Evolutionary conservation across 163 green algal genomes (phyloP).

Genomic region (Picocystis sp.): DNA sequence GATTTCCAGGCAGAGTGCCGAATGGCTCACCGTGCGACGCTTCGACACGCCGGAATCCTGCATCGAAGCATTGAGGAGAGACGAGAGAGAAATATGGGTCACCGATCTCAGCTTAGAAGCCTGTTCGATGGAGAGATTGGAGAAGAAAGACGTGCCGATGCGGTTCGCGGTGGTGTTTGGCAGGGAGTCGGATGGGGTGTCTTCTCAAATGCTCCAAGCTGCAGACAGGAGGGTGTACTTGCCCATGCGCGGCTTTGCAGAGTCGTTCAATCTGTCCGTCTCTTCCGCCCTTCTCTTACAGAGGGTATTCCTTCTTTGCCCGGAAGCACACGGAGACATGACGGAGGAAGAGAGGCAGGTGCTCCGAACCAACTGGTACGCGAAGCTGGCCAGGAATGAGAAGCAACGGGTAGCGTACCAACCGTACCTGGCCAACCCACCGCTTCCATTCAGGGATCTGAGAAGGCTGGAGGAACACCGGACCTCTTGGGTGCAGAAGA

Average conservation of each 20-base stretch:
- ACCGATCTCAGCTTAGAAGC: slow-evolving; percentile 4
- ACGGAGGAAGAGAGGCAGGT: slow-evolving; percentile 1
- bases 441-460: no score
- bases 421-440: no score
- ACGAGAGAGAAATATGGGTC: slow-evolving; percentile 8
- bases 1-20: background rate
- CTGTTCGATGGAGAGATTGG: background rate
- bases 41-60: slow-evolving; percentile 1
- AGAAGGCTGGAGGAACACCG: no score
- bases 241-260: slow-evolving; percentile 6
- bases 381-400: background rate
- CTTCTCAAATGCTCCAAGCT: no score
- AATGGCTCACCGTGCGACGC: background rate
- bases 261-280: slow-evolving; percentile 8
- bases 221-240: slow-evolving; percentile 7
- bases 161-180: no score
- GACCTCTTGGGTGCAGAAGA: no score
- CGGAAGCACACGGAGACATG: slow-evolving; percentile 3
- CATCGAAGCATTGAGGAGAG: slow-evolving; percentile 8
- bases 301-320: slow-evolving; percentile 2
- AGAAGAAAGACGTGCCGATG: no score
- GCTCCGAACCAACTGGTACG: slow-evolving; percentile 4
- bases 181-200: no score
- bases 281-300: slow-evolving; percentile 5
- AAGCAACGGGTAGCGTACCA: no score